Percentiles rank a stretch among this genome's conserved stretches.
Evolutionary conservation across 2,329 filamentous ascomycete genomes (phyloP).

Genomic region (Pseudofabraea citricarpa): DNA sequence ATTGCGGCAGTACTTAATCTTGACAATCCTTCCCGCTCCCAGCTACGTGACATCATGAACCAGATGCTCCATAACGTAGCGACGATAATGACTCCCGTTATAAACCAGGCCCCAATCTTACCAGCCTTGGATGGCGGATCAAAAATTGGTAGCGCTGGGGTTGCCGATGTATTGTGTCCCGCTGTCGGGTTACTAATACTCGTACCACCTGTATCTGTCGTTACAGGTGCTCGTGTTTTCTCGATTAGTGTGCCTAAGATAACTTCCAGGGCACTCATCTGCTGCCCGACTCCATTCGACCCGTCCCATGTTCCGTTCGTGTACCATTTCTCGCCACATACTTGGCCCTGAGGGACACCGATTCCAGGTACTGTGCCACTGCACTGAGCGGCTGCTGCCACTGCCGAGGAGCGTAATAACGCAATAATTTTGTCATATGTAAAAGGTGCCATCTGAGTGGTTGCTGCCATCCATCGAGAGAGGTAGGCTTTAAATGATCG

Average conservation of each 20-base stretch:
- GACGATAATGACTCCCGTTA: constrained; percentile 29
- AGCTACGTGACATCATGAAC: constrained; percentile 9
- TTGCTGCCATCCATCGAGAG: constrained; percentile 55
- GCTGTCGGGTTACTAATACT: constrained; percentile 34
- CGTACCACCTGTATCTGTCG: constrained; percentile 50
- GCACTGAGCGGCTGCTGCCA: constrained; percentile 54
- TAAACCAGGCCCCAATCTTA: constrained; percentile 34
- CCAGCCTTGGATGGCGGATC: constrained; percentile 28
- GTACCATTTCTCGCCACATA: constrained; percentile 59
- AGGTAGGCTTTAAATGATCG: constrained; percentile 61
- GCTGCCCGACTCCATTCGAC: constrained; percentile 59
- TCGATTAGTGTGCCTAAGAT: constrained; percentile 55
- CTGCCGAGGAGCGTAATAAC: constrained; percentile 48
- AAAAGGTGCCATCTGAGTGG: constrained; percentile 60
- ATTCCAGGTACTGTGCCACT: constrained; percentile 31
- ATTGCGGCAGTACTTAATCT: constrained; percentile 4
- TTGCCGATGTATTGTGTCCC: constrained; percentile 13
- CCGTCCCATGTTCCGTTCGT: constrained; percentile 51
- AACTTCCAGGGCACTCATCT: constrained; percentile 66
- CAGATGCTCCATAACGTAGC: constrained; percentile 4
- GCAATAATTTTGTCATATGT: constrained; percentile 49
- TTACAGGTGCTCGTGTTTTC: constrained; percentile 35
- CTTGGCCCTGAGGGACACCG: constrained; percentile 44
- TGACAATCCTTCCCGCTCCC: constrained; percentile 2
- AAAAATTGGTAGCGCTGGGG: background rate